Base-by-base conservation (phyloP, 2,329 filamentous ascomycete genomes). In the Xylariaceae sp. region DNA sequence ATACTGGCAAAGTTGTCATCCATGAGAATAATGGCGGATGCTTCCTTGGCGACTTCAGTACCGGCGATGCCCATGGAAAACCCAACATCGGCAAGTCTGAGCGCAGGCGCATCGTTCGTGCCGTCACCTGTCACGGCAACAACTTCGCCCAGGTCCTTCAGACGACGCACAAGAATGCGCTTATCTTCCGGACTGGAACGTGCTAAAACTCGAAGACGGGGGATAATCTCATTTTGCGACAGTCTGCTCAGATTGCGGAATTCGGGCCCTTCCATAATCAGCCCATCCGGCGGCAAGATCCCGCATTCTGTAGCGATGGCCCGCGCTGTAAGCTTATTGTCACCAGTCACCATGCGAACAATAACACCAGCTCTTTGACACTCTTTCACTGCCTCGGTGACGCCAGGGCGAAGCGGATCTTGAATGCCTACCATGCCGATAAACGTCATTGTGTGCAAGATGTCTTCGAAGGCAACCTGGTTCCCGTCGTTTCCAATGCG, bases 1-100 rank as follows among this genome's bases (percentile, higher is more conserved):
- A 91, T 92, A n/a, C 87, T 91, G 31, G 84, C 80, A 71, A 92
- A 92, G 73, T 91, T 91, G 71, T 92, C 88, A 67, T 91, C 88
- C 88, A 91, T 91, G 11, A 92, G 76, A 63, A 92, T 90, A 58
- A 92, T 92, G 39, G 87, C 86, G 6, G 88, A 91, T 1, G 88
- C 88, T 71, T 92, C 88, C 71, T 91, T 91, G 45, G 88, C 88
- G 40, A 92, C 88, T 69, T 91, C 88, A 0, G 88, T 91, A 58
- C 88, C 88, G 11, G 88, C 80, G 51, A 91, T 89, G 62, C 88
- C 88, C 88, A 92, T 92, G 19, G 88, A 89, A 71, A 92, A 91
- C 30, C 88, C 88, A 47, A 92, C 86, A 66, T 92, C 88, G 5
- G 88, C 88, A 64, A 85, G 85, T 72, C 89, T 91, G 47, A 92